Percentiles rank a stretch among this genome's conserved stretches.
Conservation (phyloP, 2,329 filamentous ascomycete genomes). For the Emergomyces pasteurianus region DNA sequence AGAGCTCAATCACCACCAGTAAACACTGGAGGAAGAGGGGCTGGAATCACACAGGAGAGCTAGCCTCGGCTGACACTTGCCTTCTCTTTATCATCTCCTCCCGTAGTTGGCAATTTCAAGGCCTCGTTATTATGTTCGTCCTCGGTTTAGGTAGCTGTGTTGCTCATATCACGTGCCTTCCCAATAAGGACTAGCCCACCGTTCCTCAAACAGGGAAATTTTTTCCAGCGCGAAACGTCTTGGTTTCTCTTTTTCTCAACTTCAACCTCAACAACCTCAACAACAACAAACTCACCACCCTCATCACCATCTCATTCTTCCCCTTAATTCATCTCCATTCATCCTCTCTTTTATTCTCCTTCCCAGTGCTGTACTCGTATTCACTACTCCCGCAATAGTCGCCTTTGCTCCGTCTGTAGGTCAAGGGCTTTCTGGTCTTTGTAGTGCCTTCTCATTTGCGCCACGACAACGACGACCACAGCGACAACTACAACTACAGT, state of each 20-base stretch:
- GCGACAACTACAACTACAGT: neutral
- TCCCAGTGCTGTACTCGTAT: slow-evolving; percentile 4
- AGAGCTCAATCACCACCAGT: too few species aligned
- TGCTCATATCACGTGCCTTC: neutral
- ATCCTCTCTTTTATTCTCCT: neutral
- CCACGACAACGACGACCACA: too few species aligned
- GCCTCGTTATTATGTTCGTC: too few species aligned
- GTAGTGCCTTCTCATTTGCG: slow-evolving; percentile 3
- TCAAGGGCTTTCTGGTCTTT: neutral
- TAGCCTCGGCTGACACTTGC: too few species aligned
- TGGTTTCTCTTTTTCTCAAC: neutral
- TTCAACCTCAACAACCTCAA: slow-evolving; percentile 6
- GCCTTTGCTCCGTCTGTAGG: neutral
- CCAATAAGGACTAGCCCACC: neutral
- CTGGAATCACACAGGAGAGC: too few species aligned
- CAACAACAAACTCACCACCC: too few species aligned
- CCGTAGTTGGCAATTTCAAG: too few species aligned
- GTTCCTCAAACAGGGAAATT: neutral
- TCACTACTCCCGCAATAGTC: slow-evolving; percentile 3
- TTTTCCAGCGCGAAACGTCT: neutral
- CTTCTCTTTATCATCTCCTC: too few species aligned
- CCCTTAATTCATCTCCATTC: neutral
- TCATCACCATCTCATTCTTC: neutral
- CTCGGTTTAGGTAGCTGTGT: too few species aligned
- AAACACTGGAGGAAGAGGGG: too few species aligned